Evolutionary conservation across 495 filamentous ascomycete genomes (phyloP).

Genomic region (Annulohypoxylon maeteangense): DNA sequence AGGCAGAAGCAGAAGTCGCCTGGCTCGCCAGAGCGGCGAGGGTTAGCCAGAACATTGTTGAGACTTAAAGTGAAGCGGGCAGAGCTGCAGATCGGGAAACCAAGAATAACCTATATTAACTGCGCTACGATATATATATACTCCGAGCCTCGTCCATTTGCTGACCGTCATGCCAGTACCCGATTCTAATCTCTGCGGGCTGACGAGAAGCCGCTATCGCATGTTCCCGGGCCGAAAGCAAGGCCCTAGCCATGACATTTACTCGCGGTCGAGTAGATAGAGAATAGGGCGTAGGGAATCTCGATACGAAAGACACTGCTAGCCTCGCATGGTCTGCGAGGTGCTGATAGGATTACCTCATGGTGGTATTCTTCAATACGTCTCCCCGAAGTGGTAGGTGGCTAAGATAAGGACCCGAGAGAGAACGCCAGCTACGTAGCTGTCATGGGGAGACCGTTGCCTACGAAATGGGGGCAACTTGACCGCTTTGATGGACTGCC

Average conservation of each 20-base stretch:
- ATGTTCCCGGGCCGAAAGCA: constrained; percentile 7
- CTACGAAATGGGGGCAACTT: background rate
- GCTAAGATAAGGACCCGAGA: constrained; percentile 29
- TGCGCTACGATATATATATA: constrained; percentile 26
- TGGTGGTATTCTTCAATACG: constrained; percentile 21
- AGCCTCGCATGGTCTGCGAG: constrained; percentile 15
- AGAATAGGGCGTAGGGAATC: constrained; percentile 20
- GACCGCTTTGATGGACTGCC: constrained; percentile 13
- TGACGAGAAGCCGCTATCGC: constrained; percentile 3
- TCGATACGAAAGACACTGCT: constrained; percentile 19
- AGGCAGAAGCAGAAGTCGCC: constrained; percentile 14
- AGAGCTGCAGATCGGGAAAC: background rate
- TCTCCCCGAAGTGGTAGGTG: constrained; percentile 38
- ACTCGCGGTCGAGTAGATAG: constrained; percentile 6
- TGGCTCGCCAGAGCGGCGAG: constrained; percentile 35
- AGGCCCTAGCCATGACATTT: constrained; percentile 13
- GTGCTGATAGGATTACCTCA: constrained; percentile 23
- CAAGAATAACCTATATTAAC: background rate
- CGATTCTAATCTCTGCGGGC: background rate
- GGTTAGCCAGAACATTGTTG: constrained; percentile 33
- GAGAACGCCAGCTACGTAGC: background rate
- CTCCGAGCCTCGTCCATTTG: background rate
- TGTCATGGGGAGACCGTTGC: constrained; percentile 5
- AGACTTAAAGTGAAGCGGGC: background rate
- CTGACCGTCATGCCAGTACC: background rate